These are phyloP conservation scores for Gillenia trifoliata DNA, from an alignment of 306 rosid genomes.

Conservation along the genomic window DNA sequence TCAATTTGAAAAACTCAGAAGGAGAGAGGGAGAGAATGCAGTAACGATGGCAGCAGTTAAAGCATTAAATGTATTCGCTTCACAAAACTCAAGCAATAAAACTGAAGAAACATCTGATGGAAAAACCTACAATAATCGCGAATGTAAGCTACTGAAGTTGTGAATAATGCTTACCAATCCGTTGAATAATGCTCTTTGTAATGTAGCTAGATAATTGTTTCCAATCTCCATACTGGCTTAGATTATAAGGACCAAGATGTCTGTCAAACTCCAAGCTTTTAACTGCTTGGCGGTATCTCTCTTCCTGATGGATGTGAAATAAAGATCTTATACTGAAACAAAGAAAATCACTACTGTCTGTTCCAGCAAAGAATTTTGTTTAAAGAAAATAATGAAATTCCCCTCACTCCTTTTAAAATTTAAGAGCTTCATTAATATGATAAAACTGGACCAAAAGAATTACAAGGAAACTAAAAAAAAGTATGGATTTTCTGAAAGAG, in stretches of 20 bases:
- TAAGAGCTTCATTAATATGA: not conserved
- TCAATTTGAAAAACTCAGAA: not conserved
- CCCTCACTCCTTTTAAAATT: not conserved
- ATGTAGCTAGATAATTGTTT: conserved; percentile 66
- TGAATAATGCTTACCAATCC: conserved; percentile 45
- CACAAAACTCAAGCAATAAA: not conserved
- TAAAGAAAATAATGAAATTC: not conserved
- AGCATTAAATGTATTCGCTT: not conserved
- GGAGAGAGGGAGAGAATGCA: not conserved
- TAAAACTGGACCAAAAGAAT: not conserved
- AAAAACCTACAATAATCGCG: not conserved
- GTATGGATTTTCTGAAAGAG: not conserved
- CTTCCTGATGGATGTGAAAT: not conserved
- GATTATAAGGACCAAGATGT: conserved; percentile 26
- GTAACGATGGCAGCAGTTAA: not conserved
- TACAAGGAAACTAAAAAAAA: no score
- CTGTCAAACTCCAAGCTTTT: conserved; percentile 65
- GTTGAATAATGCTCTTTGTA: conserved; percentile 42
- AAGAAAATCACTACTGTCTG: not conserved
- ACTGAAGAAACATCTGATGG: not conserved
- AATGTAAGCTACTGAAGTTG: conserved; percentile 8
- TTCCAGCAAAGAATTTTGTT: not conserved
- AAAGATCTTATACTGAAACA: not conserved
- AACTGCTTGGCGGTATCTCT: conserved; percentile 12
- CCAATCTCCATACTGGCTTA: conserved; percentile 18